Evolutionary conservation across 495 filamentous ascomycete genomes (phyloP).

Genomic region (Margaritispora aquatica): DNA sequence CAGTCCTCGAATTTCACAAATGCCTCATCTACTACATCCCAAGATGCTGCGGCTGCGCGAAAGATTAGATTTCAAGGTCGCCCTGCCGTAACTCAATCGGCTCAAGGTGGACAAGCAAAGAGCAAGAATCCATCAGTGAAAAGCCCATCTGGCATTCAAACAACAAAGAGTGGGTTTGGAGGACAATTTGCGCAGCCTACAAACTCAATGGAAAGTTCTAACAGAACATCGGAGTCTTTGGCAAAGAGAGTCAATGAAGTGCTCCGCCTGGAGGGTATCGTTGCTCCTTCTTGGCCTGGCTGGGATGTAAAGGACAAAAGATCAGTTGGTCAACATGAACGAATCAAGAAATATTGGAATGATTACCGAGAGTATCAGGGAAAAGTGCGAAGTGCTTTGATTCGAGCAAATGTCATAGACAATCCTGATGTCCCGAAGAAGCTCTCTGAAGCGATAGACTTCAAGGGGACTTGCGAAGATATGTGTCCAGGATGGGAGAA

Average conservation of each 20-base stretch:
- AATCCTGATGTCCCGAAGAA: constrained; percentile 81
- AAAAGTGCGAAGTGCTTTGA: constrained; percentile 60
- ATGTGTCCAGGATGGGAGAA: constrained; percentile 95
- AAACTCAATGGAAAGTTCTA: background rate
- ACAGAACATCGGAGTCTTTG: background rate
- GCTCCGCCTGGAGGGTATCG: constrained; percentile 8
- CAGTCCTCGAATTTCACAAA: no score
- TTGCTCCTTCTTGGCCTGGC: constrained; percentile 33
- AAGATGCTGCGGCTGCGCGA: no score
- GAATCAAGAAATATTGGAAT: background rate
- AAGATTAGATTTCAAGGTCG: no score
- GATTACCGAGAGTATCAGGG: constrained; percentile 56
- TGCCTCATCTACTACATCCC: no score
- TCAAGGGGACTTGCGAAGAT: constrained; percentile 80
- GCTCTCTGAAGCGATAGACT: constrained; percentile 78
- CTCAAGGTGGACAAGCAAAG: no score
- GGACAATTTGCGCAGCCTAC: background rate
- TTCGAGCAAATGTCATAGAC: constrained; percentile 70
- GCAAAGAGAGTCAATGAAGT: constrained; percentile 11
- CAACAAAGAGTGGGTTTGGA: background rate
- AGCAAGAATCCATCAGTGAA: no score
- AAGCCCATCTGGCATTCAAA: no score
- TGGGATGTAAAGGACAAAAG: background rate
- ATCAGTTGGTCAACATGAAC: background rate
- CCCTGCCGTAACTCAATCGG: no score